Evolutionary conservation across 2,329 filamentous ascomycete species (phyloP), one percentile per base, ranked within the genome.

Genomic region (Phialocephala subalpina): DNA sequence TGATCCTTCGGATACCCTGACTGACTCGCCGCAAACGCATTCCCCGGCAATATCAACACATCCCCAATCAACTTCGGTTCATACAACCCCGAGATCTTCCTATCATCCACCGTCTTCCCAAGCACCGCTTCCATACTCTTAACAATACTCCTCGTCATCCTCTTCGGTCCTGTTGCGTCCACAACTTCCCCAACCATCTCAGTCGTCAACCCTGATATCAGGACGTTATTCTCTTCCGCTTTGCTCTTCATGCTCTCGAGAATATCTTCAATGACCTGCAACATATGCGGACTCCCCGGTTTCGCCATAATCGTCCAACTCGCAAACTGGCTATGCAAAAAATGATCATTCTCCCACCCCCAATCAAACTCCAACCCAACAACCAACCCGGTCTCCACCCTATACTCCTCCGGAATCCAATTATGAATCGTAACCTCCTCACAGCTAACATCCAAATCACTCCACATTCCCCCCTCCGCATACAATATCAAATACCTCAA

Each of bases 401-500:
- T 72, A 49, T 78, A 76, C 55, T 78, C 65, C 5, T 36, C 29
- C 0, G 80, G 79, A 5, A 82, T 72, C 79, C 79, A 82, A 1
- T 77, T 67, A 6, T 70, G 63, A 16, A 81, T 77, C 0, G 75
- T 69, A 33, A 67, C 47, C 33, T 69, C 73, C 60, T 78, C 73
- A 63, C 77, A 79, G 0, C 75, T 77, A 5, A 79, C 75, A 64
- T 82, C 79, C 9, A 81, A 69, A 52, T 82, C 80, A 29, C 73
- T 78, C 76, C 78, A 82, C n/a, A 80, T 73, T 1, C 80, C 80
- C 0, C 80, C 80, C 57, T 81, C 71, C 3, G 76, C 72, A 57
- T 76, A 78, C 0, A 82, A 68, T n/a, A 82, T 72, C 6, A 82
- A 67, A 57, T 82, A 81, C 5, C 80, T 78, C 6, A 82, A 72